Evolutionary conservation across 768 basidiomycete species (phyloP), one percentile per base, ranked within the genome.

Genomic region (Boletus huronensis): DNA sequence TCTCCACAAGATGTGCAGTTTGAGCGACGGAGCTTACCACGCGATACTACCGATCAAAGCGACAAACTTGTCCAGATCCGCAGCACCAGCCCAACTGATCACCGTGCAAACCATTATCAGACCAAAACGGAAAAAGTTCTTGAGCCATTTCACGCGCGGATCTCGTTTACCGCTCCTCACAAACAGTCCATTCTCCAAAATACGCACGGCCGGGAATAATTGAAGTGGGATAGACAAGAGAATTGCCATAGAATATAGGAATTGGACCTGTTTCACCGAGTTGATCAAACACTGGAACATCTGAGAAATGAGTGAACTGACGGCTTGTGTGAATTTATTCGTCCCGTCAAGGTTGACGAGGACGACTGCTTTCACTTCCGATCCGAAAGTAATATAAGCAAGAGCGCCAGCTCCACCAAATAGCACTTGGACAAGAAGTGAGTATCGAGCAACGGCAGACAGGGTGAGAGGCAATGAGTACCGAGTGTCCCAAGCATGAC

Each of bases 161-260:
- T 93, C 79, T 48, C 70, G 78, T 70, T 98, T 98, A 45, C 97
- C 97, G 62, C 90, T 93, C 46, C 81, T 81, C 42, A 84, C 84
- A 69, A 98, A 98, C 28, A 98, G 64, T 4, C 90, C 95, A 66
- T 98, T 96, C 78, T 99, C 97, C 74, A 98, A 83, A 65, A 99
- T 98, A 50, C 97, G 85, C 44, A 96, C 86, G 3, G 96, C 97
- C 0, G 97, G 97, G 91, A 98, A 98, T 52, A 98, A 85, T 71
- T 98, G 95, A 1, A 98, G 82, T 1, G 96, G 94, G 8, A 90
- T 87, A 14, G 94, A 97, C 40, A 93, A 81, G 58, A 92, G 74
- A 72, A 98, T 98, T 13, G 95, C 97, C 34, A 93, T 72, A n/a
- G 92, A 87, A 73, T 97, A 93, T 29, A 93, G 68, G 70, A 92